Evolutionary conservation across 2,329 filamentous ascomycete species (phyloP), one percentile per base, ranked within the genome.

Genomic region (Aureobasidium zeae): DNA sequence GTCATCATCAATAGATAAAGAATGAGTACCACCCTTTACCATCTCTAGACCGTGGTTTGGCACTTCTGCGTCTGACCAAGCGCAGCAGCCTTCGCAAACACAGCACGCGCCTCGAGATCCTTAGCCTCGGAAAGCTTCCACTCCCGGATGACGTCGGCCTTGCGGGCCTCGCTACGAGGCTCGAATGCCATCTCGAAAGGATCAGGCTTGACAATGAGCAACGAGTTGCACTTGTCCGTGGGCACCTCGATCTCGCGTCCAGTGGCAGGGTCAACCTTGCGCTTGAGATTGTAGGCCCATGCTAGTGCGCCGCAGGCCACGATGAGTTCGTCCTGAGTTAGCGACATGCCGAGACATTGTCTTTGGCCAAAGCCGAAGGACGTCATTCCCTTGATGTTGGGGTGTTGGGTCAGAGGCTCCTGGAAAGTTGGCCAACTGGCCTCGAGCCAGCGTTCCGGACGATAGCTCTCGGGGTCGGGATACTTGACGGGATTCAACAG

Each of bases 351-450:
- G 4, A 79, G 68, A 52, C 77, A 82, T 11, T 72, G 71, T 49
- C 78, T 70, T 31, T 77, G 74, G 24, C 77, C 78, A 66, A 71
- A 81, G 20, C 77, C 77, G 53, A 81, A 81, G 0, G 73, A 77
- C 49, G 77, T 73, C 71, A 80, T 76, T 26, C 70, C 71, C 51
- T 77, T 74, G 55, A 81, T 71, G 57, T 73, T 77, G 12, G 79
- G 78, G 53, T 74, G 80, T 45, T 71, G 69, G 2, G 71, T 71
- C n/a, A 81, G 68, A 0, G 78, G 78, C 53, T 75, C 76, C 53
- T 79, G 73, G 62, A 73, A 81, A 0, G 77, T 79, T 1, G 78
- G 78, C 69, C 72, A 82, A 15, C 63, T 64, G n/a, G 72, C 60
- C 51, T 79, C 72, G 9, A 83, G 67, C 65, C 74, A 83, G 28